Evolutionary conservation across 2,329 filamentous ascomycete genomes (phyloP).

Genomic region (Grosmannia serpens): DNA sequence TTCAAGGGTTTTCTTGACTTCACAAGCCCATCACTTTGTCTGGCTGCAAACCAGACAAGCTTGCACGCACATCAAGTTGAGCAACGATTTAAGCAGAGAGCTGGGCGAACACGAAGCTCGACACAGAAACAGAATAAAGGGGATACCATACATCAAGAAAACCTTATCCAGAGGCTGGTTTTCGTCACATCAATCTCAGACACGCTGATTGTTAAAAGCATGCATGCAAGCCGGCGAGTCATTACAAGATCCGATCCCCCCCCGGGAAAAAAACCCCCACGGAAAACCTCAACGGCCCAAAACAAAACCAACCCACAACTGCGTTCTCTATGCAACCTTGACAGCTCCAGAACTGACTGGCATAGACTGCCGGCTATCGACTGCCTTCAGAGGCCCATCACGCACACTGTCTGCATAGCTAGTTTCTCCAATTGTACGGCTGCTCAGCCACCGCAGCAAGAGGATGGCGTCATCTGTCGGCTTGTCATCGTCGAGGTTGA

Average conservation of each 20-base stretch:
- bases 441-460: background rate
- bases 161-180: background rate
- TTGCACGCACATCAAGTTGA: no score
- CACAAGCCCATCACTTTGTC: no score
- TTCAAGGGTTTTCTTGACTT: no score
- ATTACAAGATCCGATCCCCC: no score
- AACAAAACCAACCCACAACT: background rate
- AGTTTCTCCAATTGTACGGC: background rate
- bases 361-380: background rate
- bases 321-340: background rate
- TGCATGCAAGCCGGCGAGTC: no score
- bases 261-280: no score
- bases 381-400: background rate
- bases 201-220: no score
- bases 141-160: no score
- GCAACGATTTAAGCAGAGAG: no score
- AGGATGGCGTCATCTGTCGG: background rate
- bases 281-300: background rate
- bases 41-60: no score
- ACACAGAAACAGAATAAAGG: no score
- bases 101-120: no score
- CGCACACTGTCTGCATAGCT: background rate
- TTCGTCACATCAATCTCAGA: background rate
- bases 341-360: background rate
- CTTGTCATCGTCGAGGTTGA: background rate